Conservation (phyloP, 2,329 filamentous ascomycete species). For the Chaetothyriales sp. region DNA sequence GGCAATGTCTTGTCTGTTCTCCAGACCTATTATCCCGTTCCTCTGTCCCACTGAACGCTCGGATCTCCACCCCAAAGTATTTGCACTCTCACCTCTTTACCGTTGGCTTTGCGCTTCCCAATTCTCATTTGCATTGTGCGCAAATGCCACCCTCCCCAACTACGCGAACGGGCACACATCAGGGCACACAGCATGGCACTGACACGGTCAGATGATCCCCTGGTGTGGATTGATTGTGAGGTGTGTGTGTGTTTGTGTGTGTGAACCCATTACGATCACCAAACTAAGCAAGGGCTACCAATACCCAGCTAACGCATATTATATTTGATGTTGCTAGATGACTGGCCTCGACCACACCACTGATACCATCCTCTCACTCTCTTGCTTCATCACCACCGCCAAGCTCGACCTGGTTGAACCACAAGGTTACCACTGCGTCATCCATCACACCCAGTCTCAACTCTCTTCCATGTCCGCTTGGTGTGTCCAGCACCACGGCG, state of each 20-base stretch:
- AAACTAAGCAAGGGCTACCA: not conserved
- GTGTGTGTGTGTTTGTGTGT: constrained; percentile 36
- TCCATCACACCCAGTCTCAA: constrained; percentile 57
- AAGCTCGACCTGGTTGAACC: constrained; percentile 63
- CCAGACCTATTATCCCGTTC: too few relatives aligned
- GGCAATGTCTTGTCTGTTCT: too few relatives aligned
- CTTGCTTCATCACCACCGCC: constrained; percentile 77
- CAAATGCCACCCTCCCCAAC: not conserved
- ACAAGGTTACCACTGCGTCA: constrained; percentile 62
- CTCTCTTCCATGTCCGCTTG: constrained; percentile 76
- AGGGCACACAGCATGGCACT: constrained; percentile 32
- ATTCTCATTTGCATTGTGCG: not conserved
- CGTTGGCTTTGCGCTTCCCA: not conserved
- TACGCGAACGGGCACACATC: not conserved
- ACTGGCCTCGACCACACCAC: constrained; percentile 66
- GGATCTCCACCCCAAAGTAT: too few relatives aligned
- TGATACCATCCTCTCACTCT: constrained; percentile 82
- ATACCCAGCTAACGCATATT: constrained; percentile 4
- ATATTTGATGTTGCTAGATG: constrained; percentile 45
- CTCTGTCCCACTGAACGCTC: too few relatives aligned
- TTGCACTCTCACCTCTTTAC: too few relatives aligned
- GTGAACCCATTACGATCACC: not conserved
- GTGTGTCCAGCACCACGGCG: constrained; percentile 68
- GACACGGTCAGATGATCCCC: constrained; percentile 44
- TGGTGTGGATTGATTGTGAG: constrained; percentile 81